Evolutionary conservation across 441 rosid species (phyloP).

Genomic region (Pelargonium cotyledonis): DNA sequence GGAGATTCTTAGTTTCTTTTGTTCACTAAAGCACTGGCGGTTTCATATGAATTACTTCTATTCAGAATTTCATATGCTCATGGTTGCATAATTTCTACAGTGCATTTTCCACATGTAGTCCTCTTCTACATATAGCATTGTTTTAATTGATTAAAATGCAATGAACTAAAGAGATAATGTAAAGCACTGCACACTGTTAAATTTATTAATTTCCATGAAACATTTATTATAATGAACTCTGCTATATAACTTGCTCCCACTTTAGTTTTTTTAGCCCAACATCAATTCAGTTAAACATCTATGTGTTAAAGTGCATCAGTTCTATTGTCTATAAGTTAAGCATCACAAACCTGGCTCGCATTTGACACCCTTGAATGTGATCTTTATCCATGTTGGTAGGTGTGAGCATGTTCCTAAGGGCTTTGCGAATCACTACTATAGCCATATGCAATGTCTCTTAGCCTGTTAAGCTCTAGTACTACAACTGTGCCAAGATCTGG

Average conservation of each 20-base stretch:
- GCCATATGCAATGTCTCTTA: slow-evolving; percentile 34
- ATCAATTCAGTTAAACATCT: neutral
- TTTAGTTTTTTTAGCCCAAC: neutral
- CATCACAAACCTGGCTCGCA: slow-evolving; percentile 20
- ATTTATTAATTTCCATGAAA: neutral
- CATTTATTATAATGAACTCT: neutral
- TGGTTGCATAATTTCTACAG: neutral
- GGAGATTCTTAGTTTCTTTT: too few relatives aligned
- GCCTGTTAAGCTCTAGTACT: slow-evolving; percentile 47
- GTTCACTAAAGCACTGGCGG: too few relatives aligned
- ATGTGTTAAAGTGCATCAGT: neutral
- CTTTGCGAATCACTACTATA: neutral
- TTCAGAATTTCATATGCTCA: neutral
- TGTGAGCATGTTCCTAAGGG: slow-evolving; percentile 2
- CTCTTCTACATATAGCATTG: neutral
- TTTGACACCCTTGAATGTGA: slow-evolving; percentile 7
- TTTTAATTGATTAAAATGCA: neutral
- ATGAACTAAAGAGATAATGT: neutral
- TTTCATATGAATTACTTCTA: too few relatives aligned
- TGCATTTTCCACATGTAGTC: neutral
- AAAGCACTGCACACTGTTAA: neutral
- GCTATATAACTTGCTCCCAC: neutral
- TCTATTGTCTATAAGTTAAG: neutral
- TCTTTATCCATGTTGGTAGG: slow-evolving; percentile 11
- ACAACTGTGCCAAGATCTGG: slow-evolving; percentile 51